phyloP scores from a whole-genome alignment of 129 eudicot genomes.

The Arctium minus region DNA sequence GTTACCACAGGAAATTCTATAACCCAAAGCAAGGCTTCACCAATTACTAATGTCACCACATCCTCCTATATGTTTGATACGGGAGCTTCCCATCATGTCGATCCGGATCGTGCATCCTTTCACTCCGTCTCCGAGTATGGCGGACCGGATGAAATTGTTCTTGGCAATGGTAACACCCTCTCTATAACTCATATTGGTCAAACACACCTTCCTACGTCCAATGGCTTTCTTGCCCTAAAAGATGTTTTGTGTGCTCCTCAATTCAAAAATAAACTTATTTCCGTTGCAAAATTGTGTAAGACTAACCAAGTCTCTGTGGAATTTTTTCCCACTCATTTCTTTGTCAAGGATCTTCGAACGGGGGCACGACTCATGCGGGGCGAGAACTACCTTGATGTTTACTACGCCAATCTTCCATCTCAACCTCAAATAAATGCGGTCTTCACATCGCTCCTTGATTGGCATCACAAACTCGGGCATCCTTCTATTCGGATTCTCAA shows the following conservation, averaged over 20 bases:
- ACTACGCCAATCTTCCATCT: neutral
- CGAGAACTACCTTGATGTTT: slow-evolving; percentile 6
- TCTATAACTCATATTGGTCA: slow-evolving; percentile 12
- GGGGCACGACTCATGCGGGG: slow-evolving; percentile 16
- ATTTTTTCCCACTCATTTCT: slow-evolving; percentile 13
- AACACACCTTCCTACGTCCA: slow-evolving; percentile 5
- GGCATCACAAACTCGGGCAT: slow-evolving; percentile 11
- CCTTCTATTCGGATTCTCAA: no score
- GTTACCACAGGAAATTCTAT: no score
- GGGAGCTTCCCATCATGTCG: no score
- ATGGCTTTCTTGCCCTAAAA: neutral
- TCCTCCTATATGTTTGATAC: no score
- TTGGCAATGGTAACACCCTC: slow-evolving; percentile 19
- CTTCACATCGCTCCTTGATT: neutral
- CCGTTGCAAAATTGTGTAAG: slow-evolving; percentile 2
- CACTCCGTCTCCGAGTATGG: slow-evolving; percentile 19
- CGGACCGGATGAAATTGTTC: slow-evolving; percentile 10
- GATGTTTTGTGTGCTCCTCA: slow-evolving; percentile 11
- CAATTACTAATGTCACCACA: no score
- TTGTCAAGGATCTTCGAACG: slow-evolving; percentile 23
- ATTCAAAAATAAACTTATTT: neutral
- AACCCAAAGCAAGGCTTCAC: no score
- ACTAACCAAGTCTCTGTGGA: slow-evolving; percentile 11
- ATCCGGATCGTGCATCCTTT: neutral
- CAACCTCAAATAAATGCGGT: slow-evolving; percentile 7